Base-by-base conservation (phyloP, 768 basidiomycete genomes). In the Cystofilobasidium capitatum region DNA sequence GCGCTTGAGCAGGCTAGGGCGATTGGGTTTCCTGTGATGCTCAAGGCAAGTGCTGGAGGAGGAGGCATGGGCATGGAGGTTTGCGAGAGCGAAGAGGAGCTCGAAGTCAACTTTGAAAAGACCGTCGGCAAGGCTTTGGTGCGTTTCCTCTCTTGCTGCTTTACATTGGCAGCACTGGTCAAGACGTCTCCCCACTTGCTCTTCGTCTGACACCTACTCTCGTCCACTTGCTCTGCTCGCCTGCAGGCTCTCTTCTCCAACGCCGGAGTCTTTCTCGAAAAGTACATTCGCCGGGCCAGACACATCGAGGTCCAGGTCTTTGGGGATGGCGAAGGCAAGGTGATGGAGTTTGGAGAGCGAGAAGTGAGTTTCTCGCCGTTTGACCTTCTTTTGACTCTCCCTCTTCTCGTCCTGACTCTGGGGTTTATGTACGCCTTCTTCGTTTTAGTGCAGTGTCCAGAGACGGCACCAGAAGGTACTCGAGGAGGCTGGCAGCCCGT, bases 221-320 rank as follows among this genome's bases (percentile, higher is more conserved):
- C n/a, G 31, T 16, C 14, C n/a, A 45, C 9, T 13, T 16, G 59
- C 1, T 42, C 36, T 13, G 10, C 14, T 8, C 10, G 31, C 37
- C 12, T 62, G 29, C 59, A 84, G 81, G 72, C 73, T 0, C 70
- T 84, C 8, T 87, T 87, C 75, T 73, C 76, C 13, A 75, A 83
- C 69, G 76, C 75, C 13, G 82, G 81, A 0, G 72, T 87, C 24
- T 85, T 86, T 68, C 71, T 87, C 14, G 86, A 88, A 74, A 79
- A 80, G 55, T 87, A 85, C 70, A 79, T 83, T 63, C 76, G 79
- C 0, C 74, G 78, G 12, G 82, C 83, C 5, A 78, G 84, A n/a
- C 86, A 87, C 72, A 80, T 87, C 39, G 86, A 87, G 74, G 78
- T 87, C 1, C 84, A 86, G 78, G 81, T 87, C 0, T 86, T 87